phyloP scores from a whole-genome alignment of 306 rosid genomes.

The Fagus sylvatica region DNA sequence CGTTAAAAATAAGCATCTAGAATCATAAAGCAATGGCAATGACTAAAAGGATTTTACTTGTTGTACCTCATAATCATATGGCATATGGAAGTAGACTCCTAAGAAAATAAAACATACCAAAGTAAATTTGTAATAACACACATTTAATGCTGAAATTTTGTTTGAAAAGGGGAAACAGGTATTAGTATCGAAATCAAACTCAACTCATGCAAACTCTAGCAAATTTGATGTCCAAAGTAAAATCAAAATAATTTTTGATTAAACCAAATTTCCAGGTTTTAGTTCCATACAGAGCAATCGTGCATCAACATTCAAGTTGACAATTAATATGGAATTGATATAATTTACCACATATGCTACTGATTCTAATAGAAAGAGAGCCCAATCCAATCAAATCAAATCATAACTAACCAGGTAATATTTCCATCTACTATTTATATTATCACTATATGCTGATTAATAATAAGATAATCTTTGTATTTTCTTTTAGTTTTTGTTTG shows the following conservation, averaged over 20 bases:
- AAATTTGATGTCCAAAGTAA: neutral
- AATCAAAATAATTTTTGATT: neutral
- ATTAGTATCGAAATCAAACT: neutral
- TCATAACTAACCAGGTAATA: too few relatives aligned
- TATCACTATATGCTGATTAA: too few relatives aligned
- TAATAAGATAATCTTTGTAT: too few relatives aligned
- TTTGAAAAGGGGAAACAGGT: neutral
- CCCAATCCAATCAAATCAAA: neutral
- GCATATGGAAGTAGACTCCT: neutral
- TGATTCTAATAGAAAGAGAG: neutral
- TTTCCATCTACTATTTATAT: too few relatives aligned
- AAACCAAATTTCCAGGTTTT: neutral
- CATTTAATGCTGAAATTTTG: neutral
- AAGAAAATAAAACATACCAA: neutral
- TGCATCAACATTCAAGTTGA: neutral
- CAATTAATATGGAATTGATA: neutral
- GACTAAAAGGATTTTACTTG: neutral
- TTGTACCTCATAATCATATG: neutral
- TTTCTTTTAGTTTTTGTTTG: too few relatives aligned
- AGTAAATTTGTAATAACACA: neutral
- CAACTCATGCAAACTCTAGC: neutral
- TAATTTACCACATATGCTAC: neutral
- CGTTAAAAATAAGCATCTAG: neutral
- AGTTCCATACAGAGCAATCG: neutral
- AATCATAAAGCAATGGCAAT: neutral